Evolutionary conservation across 1,139 yeast genomes (phyloP).

Genomic region (Geotrichum bryndzae): DNA sequence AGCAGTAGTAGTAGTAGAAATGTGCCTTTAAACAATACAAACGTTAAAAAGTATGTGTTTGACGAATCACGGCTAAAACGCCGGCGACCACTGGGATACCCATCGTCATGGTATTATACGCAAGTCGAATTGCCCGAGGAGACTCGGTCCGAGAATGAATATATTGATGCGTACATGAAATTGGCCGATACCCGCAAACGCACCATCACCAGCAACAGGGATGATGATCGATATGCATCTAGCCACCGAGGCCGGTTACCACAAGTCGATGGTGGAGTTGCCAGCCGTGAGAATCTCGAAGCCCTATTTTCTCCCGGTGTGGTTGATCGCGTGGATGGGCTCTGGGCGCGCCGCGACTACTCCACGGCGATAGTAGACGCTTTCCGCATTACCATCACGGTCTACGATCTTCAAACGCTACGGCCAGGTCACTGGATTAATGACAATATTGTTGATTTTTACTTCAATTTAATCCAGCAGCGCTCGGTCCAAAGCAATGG

Average conservation of each 20-base stretch:
- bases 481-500: constrained; percentile 30
- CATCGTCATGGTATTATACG: not conserved
- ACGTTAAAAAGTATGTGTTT: not conserved
- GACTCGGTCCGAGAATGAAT: not conserved
- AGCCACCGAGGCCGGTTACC: not conserved
- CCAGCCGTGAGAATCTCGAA: not conserved
- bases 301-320: not conserved
- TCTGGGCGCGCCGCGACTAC: constrained; percentile 1
- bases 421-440: constrained; percentile 76
- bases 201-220: not conserved
- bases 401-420: constrained; percentile 65
- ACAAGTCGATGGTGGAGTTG: not conserved
- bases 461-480: constrained; percentile 53
- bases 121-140: not conserved
- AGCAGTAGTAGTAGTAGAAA: not conserved
- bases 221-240: not conserved
- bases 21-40: not conserved
- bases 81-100: not conserved
- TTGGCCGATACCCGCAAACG: not conserved
- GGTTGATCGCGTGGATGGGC: not conserved
- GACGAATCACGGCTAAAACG: not conserved
- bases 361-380: constrained; percentile 38
- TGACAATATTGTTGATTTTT: constrained; percentile 83
- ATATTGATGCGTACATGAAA: not conserved
- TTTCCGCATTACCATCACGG: constrained; percentile 53